Base-by-base conservation (phyloP, 139 green algal species). In the Tetradesmus lagerheimii region DNA sequence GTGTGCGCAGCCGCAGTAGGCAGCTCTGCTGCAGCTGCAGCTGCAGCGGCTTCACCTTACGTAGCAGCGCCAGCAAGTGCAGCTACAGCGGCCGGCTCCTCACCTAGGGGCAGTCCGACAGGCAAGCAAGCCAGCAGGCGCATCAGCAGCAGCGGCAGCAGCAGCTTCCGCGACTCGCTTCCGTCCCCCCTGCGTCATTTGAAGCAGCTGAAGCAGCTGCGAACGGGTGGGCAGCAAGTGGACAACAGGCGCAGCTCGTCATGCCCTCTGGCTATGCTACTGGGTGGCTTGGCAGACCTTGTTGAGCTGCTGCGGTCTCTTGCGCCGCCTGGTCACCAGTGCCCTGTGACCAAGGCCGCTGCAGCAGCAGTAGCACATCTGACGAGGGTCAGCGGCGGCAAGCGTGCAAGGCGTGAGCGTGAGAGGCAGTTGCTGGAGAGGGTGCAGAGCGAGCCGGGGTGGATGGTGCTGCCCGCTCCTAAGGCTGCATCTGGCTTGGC, bases 331-430 rank as follows among this genome's bases (percentile, higher is more conserved):
- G 20, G 53, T 11, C 83, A 80, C 35, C 64, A 80, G 64, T 88
- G 83, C 29, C 83, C 83, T 20, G 83, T 88, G 18, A 80, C 27
- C 11, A 38, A 41, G 38, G 83, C 83, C 18, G 83, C 83, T 41
- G 83, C 83, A 80, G 83, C 83, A 66, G 83, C 83, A 41, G 83
- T 88, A 16, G 83, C 83, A 8, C 62, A 80, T 64, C 11, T 88
- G 1, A 88, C 25, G 4, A 6, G 27, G 16, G 71, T 41, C 4
- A 62, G 38, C 27, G 50, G 25, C 34, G 39, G 83, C 38, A 74
- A 35, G 38, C 25, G 62, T 6, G 83, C 57, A 8, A 80, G 41
- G 64, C 15, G 25, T 1, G 50, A 78, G 50, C 41, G 81, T 31
- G 29, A 82, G 76, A 66, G 39, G 64, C 64, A 80, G 83, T 64